Conservation (phyloP, 768 basidiomycete species). For the Lentinus tigrinus region DNA sequence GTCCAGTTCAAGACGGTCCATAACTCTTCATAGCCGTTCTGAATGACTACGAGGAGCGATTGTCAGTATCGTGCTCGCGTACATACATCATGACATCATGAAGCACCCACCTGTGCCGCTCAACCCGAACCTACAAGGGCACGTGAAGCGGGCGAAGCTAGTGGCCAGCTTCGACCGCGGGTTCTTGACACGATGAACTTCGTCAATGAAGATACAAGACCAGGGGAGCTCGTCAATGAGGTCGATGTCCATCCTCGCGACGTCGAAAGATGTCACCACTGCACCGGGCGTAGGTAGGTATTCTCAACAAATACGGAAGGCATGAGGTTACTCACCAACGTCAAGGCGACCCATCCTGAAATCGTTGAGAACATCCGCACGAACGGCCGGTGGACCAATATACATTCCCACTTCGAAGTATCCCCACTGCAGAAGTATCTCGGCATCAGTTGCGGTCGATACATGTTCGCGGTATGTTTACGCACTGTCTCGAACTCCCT, state of each 20-base stretch:
- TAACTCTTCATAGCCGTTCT: conserved; percentile 88
- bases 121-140: conserved; percentile 72
- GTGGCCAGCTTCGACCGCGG: conserved; percentile 58
- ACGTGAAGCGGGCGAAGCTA: conserved; percentile 72
- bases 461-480: neutral
- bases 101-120: conserved; percentile 59
- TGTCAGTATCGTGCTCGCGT: neutral
- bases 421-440: conserved; percentile 65
- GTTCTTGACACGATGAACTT: conserved; percentile 90
- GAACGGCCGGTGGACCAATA: conserved; percentile 49
- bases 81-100: too few relatives aligned
- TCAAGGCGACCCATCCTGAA: conserved; percentile 85
- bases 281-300: neutral
- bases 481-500: conserved; percentile 81
- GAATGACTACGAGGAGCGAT: conserved; percentile 46
- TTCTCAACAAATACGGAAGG: neutral
- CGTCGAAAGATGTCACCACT: conserved; percentile 85
- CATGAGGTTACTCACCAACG: conserved; percentile 54
- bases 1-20: conserved; percentile 94
- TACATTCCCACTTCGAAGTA: conserved; percentile 88
- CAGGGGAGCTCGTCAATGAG: conserved; percentile 65
- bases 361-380: conserved; percentile 57
- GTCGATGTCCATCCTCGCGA: conserved; percentile 70
- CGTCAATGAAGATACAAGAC: conserved; percentile 81
- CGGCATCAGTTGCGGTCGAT: neutral